phyloP scores from a whole-genome alignment of 768 basidiomycete genomes.

The Suillus decipiens region DNA sequence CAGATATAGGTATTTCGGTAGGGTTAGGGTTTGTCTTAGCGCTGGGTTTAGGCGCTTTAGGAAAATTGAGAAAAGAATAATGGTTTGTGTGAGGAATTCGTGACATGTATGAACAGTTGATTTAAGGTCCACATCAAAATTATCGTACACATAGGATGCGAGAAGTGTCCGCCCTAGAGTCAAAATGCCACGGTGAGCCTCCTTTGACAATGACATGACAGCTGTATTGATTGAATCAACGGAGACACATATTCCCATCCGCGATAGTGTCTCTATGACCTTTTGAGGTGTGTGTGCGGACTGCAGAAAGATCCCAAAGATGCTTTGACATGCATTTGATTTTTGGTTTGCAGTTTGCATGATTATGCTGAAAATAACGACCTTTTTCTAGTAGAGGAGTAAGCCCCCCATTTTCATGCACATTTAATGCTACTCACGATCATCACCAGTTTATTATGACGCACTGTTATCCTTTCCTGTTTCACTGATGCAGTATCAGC shows the following conservation, averaged over 20 bases:
- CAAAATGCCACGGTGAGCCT: slow-evolving; percentile 20
- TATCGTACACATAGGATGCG: slow-evolving; percentile 40
- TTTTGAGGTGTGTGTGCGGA: slow-evolving; percentile 30
- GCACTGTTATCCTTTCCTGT: not conserved
- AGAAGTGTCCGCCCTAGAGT: slow-evolving; percentile 28
- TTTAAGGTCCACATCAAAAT: slow-evolving; percentile 43
- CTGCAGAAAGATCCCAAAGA: slow-evolving; percentile 24
- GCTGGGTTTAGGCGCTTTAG: too few species aligned
- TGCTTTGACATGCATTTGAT: slow-evolving; percentile 13
- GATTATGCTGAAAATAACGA: slow-evolving; percentile 18
- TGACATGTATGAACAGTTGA: slow-evolving; percentile 28
- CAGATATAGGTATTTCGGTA: too few species aligned
- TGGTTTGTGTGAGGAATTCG: too few species aligned
- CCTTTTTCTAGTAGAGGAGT: slow-evolving; percentile 12
- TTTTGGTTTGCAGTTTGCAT: slow-evolving; percentile 35
- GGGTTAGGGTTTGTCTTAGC: too few species aligned
- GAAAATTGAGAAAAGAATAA: too few species aligned
- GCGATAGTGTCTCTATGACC: slow-evolving; percentile 32
- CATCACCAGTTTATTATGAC: not conserved
- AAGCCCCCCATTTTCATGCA: not conserved
- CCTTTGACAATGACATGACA: slow-evolving; percentile 28
- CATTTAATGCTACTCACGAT: not conserved
- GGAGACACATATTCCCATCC: slow-evolving; percentile 34
- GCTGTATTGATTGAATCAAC: slow-evolving; percentile 25
- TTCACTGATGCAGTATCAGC: too few species aligned